Base-by-base conservation (phyloP, 2,329 filamentous ascomycete species). In the Fusarium brachygibbosum region DNA sequence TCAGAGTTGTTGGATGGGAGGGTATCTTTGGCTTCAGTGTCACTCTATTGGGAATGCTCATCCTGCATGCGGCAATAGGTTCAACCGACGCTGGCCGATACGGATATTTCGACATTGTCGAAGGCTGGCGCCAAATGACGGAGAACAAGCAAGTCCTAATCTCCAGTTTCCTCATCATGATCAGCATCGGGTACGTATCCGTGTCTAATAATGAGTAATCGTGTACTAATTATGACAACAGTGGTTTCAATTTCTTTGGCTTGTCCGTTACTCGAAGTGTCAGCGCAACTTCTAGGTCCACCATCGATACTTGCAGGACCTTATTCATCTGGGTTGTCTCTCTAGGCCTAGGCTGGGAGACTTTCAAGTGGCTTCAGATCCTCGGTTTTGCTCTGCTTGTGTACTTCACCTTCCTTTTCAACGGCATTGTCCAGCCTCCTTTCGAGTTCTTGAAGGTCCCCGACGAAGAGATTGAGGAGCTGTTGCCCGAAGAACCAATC, bases 281-380 rank as follows among this genome's bases (percentile, higher is more conserved):
- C 71, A 97, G 92, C 68, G 96, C 96, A 13, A 99, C 96, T 0
- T 93, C 95, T 2, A 90, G 96, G 65, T 97, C 93, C 32, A 98
- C 95, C 32, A 98, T 99, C 74, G 96, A 99, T 79, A 99, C 96
- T 1, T 98, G 94, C 84, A 90, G 95, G 40, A 99, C 96, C 0
- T 87, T 99, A 2, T 98, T 99, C 82, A 98, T 99, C 81, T 99
- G 96, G 96, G 87, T 99, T 29, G 93, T 97, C 16, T 97, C 93
- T 19, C 87, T 99, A 6, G 93, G 92, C 6, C 87, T 99, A 3
- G 94, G 94, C 64, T 99, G 96, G 96, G 96, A 99, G 82, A 90
- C 89, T 0, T 98, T 99, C 87, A 98, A 98, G 82, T 97, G 93
- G 91, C 87, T 99, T 9, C 96, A 99, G 81, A 93, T 99, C 16